Evolutionary conservation across 164 flowering plant species (phyloP), one percentile per base, ranked within the genome.

Genomic region (Piper betle): DNA sequence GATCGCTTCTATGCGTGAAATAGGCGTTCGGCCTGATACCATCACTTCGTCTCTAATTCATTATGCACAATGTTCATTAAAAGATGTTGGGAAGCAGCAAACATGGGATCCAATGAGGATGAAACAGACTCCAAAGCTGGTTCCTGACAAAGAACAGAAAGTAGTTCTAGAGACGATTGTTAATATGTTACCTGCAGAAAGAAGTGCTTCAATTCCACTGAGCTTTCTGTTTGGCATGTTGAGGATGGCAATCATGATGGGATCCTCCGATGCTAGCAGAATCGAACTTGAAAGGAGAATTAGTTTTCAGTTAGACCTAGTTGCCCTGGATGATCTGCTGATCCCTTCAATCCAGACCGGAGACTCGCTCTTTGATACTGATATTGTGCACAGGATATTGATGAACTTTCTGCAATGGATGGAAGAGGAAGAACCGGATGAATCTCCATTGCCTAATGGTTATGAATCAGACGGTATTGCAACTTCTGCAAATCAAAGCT

Each of bases 171-270:
- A 85, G 68, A 69, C 81, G 20, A 76, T 87, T 53, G 85, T 78
- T 6, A 60, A 73, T 59, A 78, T 85, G 19, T 52, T 87, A 52
- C 94, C 88, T 18, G 59, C 72, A 2, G 83, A 84, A 61, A 81
- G 78, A 64, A 68, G 76, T 55, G 61, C 71, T 19, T 64, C 78
- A 0, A 62, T 81, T 50, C 86, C 88, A 4, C 60, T 77, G 61
- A 78, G 62, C 63, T 87, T 87, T 69, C 75, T 84, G 55, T 84
- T 84, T 63, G 90, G 90, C 60, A 73, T 86, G 81, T 60, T 83
- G 54, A 79, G 80, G 65, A 72, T 77, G 72, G 84, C 88, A 2
- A 77, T 71, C 19, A 64, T 75, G 61, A 58, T 80, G 59, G 84
- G 77, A 39, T 73, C 83, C 9, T 55, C 65, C 38, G 42, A 69